Evolutionary conservation across 805 yeast genomes (phyloP).

Genomic region (Wickerhamomyces rabaulensis): DNA sequence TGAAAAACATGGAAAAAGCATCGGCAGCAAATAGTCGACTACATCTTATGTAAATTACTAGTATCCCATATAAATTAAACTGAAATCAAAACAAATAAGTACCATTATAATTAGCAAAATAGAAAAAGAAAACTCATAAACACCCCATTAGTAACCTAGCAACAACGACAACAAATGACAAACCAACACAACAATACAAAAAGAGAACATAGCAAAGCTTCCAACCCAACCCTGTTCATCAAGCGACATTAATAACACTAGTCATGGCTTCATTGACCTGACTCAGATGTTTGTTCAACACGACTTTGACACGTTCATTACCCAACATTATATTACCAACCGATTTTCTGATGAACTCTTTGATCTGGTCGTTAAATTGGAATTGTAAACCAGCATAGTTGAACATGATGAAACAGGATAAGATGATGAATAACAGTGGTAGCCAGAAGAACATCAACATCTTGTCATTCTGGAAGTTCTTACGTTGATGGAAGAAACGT

Average conservation of each 20-base stretch:
- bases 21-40: no score
- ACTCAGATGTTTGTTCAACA: slow-evolving; percentile 32
- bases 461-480: slow-evolving; percentile 60
- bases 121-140: neutral
- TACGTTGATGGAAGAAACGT: slow-evolving; percentile 37
- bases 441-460: slow-evolving; percentile 90
- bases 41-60: neutral
- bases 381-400: slow-evolving; percentile 29
- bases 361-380: slow-evolving; percentile 29
- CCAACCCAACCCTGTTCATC: no score
- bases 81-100: neutral
- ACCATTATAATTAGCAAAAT: neutral
- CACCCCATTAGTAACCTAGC: neutral
- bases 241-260: slow-evolving; percentile 21
- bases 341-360: slow-evolving; percentile 36
- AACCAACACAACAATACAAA: neutral
- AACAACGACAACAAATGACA: neutral
- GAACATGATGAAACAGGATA: slow-evolving; percentile 39
- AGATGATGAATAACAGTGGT: slow-evolving; percentile 60
- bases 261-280: slow-evolving; percentile 39
- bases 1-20: no score
- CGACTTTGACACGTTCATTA: slow-evolving; percentile 41
- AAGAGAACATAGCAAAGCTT: neutral
- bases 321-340: slow-evolving; percentile 49
- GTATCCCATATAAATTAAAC: neutral